Conservation (phyloP, 78 protist species). For the Salpingoeca rosetta region DNA sequence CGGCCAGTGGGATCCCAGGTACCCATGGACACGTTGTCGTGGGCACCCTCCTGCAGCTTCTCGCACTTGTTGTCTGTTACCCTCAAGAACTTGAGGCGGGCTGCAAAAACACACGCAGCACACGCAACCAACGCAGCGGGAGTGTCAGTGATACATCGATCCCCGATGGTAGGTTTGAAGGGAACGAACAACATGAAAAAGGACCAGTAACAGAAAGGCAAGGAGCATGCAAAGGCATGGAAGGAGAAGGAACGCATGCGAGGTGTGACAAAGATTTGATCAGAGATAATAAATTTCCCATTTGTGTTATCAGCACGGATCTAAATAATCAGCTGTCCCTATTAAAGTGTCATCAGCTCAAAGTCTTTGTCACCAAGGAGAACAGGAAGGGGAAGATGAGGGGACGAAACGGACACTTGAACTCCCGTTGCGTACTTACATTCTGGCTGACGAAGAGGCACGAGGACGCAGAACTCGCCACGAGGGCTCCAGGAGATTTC, state of each 20-base stretch:
- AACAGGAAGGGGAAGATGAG: not conserved
- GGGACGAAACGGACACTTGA: not conserved
- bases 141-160: no score
- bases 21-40: constrained; percentile 43
- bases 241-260: not conserved
- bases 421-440: no score
- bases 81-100: constrained; percentile 47
- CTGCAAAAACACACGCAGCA: no score
- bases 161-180: not conserved
- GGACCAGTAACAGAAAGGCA: not conserved
- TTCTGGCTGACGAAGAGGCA: no score
- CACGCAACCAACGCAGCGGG: no score
- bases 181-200: not conserved
- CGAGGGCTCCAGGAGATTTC: not conserved
- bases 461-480: not conserved
- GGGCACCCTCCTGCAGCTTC: constrained; percentile 48
- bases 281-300: not conserved
- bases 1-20: constrained; percentile 87
- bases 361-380: not conserved
- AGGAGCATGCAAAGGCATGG: not conserved
- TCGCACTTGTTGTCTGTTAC: constrained; percentile 28
- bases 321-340: not conserved
- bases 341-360: not conserved
- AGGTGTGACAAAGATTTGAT: not conserved
- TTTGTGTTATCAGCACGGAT: not conserved